These are phyloP conservation scores for Globisporangium okanoganense DNA, from an alignment of 352 stramenopile species.

Conservation along the genomic window DNA sequence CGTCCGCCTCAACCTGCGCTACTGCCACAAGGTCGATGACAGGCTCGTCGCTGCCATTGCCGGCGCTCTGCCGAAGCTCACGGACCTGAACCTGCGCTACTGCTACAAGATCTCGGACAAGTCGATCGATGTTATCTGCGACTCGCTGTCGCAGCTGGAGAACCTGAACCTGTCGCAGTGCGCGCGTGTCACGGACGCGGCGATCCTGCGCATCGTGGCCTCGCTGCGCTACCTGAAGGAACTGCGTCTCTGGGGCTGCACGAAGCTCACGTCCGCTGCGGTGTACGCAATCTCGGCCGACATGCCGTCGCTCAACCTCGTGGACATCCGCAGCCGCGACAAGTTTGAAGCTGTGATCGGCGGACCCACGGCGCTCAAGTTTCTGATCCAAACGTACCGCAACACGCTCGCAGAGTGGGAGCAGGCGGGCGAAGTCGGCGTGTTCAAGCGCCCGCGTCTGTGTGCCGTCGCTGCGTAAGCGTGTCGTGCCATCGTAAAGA, in stretches of 20 bases:
- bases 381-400: conserved; percentile 74
- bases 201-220: conserved; percentile 55
- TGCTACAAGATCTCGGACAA: conserved; percentile 85
- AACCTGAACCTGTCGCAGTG: conserved; percentile 85
- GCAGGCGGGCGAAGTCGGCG: conserved; percentile 55
- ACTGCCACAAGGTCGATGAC: conserved; percentile 84
- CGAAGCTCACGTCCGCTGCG: conserved; percentile 68
- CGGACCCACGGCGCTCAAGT: conserved; percentile 65
- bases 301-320: conserved; percentile 52
- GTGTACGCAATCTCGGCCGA: conserved; percentile 69
- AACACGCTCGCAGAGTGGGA: conserved; percentile 69
- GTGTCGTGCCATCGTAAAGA: not conserved
- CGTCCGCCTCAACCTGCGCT: conserved; percentile 67
- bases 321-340: conserved; percentile 78
- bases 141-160: conserved; percentile 35
- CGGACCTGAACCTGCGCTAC: conserved; percentile 78
- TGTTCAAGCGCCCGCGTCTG: conserved; percentile 62
- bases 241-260: conserved; percentile 78
- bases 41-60: conserved; percentile 59
- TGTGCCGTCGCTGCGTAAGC: conserved; percentile 59
- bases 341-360: conserved; percentile 77
- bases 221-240: conserved; percentile 58
- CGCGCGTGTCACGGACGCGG: conserved; percentile 65
- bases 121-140: conserved; percentile 51
- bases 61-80: conserved; percentile 36